Conservation (phyloP, 1,139 yeast genomes). For the Candida labiduridarum region DNA sequence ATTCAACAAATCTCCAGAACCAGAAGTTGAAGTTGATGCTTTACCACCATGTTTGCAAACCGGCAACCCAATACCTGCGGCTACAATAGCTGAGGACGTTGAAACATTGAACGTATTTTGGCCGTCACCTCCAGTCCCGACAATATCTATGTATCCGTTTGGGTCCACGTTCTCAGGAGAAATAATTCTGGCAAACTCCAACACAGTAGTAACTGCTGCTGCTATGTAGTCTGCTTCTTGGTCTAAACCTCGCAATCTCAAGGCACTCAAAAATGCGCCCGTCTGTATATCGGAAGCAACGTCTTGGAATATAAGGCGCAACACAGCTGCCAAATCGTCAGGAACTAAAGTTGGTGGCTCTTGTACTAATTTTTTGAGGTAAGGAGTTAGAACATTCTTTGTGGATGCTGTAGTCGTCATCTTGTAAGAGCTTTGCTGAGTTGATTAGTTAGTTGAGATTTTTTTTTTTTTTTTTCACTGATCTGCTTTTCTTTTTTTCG, state of each 20-base stretch:
- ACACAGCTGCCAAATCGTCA: slow-evolving; percentile 59
- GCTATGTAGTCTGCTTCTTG: slow-evolving; percentile 81
- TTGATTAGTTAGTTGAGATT: neutral
- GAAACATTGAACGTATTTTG: slow-evolving; percentile 96
- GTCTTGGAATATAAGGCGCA: slow-evolving; percentile 61
- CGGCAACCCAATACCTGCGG: slow-evolving; percentile 83
- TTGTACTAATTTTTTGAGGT: slow-evolving; percentile 59
- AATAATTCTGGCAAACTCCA: slow-evolving; percentile 62
- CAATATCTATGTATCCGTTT: slow-evolving; percentile 78
- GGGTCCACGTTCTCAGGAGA: slow-evolving; percentile 41
- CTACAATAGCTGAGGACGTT: slow-evolving; percentile 91
- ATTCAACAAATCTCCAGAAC: slow-evolving; percentile 86
- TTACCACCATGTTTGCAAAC: slow-evolving; percentile 96
- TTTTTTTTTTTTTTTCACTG: neutral
- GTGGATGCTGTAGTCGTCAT: neutral
- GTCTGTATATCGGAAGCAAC: slow-evolving; percentile 69
- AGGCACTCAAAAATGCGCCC: slow-evolving; percentile 77
- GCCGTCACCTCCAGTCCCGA: slow-evolving; percentile 98
- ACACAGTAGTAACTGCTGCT: slow-evolving; percentile 74
- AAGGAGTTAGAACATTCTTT: slow-evolving; percentile 55
- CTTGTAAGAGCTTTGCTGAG: neutral
- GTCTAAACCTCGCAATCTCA: slow-evolving; percentile 77
- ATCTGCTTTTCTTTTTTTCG: neutral
- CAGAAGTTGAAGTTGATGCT: slow-evolving; percentile 90
- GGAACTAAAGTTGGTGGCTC: slow-evolving; percentile 65